Evolutionary conservation across 2,329 filamentous ascomycete genomes (phyloP).

Genomic region (Fusarium guadeloupense): DNA sequence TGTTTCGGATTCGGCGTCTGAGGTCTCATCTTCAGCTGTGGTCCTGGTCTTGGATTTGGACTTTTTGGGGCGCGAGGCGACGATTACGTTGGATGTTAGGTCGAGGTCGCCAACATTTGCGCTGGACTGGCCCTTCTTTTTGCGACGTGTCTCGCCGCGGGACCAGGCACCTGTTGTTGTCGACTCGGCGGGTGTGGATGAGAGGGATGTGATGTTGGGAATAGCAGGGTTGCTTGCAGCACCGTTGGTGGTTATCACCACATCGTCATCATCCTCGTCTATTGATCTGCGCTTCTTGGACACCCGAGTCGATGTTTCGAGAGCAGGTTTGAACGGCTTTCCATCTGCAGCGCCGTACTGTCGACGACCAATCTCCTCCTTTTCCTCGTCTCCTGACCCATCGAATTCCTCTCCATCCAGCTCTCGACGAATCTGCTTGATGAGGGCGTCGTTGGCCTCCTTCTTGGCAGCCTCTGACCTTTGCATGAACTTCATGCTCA

Average conservation of each 20-base stretch:
- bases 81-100: conserved; percentile 49
- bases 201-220: conserved; percentile 30
- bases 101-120: conserved; percentile 52
- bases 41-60: conserved; percentile 43
- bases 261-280: conserved; percentile 43
- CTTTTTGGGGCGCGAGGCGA: conserved; percentile 45
- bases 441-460: conserved; percentile 81
- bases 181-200: conserved; percentile 29
- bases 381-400: conserved; percentile 62
- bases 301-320: conserved; percentile 43
- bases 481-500: conserved; percentile 94
- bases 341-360: conserved; percentile 66
- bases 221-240: conserved; percentile 26
- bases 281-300: conserved; percentile 44
- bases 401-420: conserved; percentile 69
- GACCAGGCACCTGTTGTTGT: conserved; percentile 56
- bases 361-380: conserved; percentile 72
- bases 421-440: conserved; percentile 74
- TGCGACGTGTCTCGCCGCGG: conserved; percentile 49
- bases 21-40: conserved; percentile 42
- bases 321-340: conserved; percentile 46
- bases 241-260: conserved; percentile 41
- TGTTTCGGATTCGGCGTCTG: conserved; percentile 55
- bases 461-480: conserved; percentile 83
- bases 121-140: conserved; percentile 49